Percentiles rank a stretch among this genome's conserved stretches.
phyloP scores from a whole-genome alignment of 768 basidiomycete species.

The Cystofilobasidium capitatum region DNA sequence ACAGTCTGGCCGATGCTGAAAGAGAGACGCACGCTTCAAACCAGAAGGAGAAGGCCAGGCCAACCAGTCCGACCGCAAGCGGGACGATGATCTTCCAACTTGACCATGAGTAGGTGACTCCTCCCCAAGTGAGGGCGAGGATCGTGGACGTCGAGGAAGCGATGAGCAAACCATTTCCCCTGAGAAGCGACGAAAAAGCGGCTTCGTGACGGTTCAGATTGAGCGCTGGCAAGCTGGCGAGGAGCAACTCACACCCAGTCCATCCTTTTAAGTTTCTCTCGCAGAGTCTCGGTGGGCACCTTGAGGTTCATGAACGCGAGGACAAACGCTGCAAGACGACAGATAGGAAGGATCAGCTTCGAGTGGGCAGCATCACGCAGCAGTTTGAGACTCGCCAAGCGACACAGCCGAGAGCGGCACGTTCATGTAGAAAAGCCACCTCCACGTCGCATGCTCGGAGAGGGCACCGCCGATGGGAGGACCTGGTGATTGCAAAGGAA shows the following conservation, averaged over 20 bases:
- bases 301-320: slow-evolving; percentile 12
- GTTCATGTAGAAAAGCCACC: slow-evolving; percentile 19
- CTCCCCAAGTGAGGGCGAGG: slow-evolving; percentile 48
- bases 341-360: not conserved
- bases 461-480: slow-evolving; percentile 15
- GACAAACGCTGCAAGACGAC: not conserved
- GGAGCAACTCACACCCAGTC: slow-evolving; percentile 14
- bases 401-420: slow-evolving; percentile 7
- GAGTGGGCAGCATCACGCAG: not conserved
- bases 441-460: slow-evolving; percentile 3
- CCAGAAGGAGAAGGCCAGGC: slow-evolving; percentile 51
- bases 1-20: not conserved
- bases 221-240: not conserved
- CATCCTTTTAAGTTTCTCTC: slow-evolving; percentile 12
- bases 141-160: slow-evolving; percentile 39
- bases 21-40: slow-evolving; percentile 50
- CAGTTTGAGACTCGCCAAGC: not conserved
- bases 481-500: not conserved
- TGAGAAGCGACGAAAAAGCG: slow-evolving; percentile 13
- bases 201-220: not conserved
- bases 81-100: slow-evolving; percentile 42
- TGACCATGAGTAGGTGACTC: slow-evolving; percentile 44
- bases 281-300: slow-evolving; percentile 6
- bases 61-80: slow-evolving; percentile 47
- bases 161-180: slow-evolving; percentile 45